phyloP scores from a whole-genome alignment of 768 basidiomycete genomes.

The Mycena filopes region DNA sequence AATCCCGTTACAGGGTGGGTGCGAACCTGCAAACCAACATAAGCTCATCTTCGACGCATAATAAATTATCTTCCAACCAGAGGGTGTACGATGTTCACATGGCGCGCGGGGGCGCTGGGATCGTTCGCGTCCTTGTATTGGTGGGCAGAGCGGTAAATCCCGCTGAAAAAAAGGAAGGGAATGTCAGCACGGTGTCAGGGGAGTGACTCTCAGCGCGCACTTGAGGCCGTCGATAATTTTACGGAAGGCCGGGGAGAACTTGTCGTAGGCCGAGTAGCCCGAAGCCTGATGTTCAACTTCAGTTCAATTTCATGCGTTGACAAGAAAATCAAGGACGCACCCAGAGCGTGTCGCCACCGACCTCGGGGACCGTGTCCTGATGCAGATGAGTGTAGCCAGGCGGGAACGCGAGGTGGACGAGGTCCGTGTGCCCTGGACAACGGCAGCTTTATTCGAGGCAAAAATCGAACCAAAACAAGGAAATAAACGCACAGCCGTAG shows the following conservation, averaged over 20 bases:
- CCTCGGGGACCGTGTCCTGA: conserved; percentile 34
- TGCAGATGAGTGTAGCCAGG: conserved; percentile 37
- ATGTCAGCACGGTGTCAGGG: neutral
- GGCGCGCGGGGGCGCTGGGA: conserved; percentile 45
- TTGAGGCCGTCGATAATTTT: conserved; percentile 46
- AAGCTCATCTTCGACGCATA: neutral
- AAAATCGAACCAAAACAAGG: neutral
- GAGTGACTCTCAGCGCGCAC: neutral
- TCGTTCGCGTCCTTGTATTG: conserved; percentile 40
- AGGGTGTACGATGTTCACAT: conserved; percentile 45
- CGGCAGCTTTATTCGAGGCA: neutral
- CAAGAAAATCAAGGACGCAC: conserved; percentile 1
- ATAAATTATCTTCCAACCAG: conserved; percentile 23
- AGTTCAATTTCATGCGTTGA: neutral
- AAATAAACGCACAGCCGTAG: conserved; percentile 26
- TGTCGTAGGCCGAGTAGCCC: conserved; percentile 53
- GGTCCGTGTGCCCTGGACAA: conserved; percentile 34
- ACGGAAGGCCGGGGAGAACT: conserved; percentile 48
- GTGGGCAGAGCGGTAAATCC: conserved; percentile 36
- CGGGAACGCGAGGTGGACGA: conserved; percentile 34
- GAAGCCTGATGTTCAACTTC: conserved; percentile 15
- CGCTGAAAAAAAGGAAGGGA: conserved; percentile 37
- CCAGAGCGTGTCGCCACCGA: conserved; percentile 37
- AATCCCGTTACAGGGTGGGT: conserved; percentile 52
- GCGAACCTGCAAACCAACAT: conserved; percentile 33